These are phyloP conservation scores for Symbiodinium pilosum DNA, from an alignment of 73 alveolate genomes.

Conservation along the genomic window DNA sequence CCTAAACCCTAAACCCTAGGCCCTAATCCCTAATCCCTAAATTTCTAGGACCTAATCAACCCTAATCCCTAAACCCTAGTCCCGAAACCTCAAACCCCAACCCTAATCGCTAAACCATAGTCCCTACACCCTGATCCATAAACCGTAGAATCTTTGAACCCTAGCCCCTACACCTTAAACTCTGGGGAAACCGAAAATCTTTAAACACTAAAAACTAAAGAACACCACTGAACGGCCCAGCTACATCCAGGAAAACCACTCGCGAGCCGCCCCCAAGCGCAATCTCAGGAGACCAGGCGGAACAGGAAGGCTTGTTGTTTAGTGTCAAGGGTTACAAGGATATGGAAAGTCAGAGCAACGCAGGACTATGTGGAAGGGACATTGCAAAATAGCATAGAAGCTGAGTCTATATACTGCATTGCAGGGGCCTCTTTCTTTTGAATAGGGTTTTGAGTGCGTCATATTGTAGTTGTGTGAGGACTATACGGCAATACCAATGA, in stretches of 20 bases:
- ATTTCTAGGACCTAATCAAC: too few relatives aligned
- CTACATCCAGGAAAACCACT: constrained; percentile 97
- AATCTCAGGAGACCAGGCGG: constrained; percentile 95
- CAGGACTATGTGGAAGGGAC: too few relatives aligned
- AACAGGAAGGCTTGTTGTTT: not conserved
- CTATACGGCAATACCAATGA: too few relatives aligned
- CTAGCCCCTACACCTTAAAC: not conserved
- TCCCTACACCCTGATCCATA: not conserved
- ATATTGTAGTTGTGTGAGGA: too few relatives aligned
- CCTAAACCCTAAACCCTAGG: too few relatives aligned
- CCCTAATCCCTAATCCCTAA: too few relatives aligned
- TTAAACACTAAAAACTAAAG: not conserved
- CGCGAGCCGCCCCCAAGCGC: constrained; percentile 97
- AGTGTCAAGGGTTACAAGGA: not conserved
- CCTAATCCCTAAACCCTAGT: not conserved
- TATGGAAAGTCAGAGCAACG: too few relatives aligned
- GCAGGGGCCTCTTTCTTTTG: not conserved
- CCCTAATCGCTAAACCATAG: not conserved
- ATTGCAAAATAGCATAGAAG: too few relatives aligned
- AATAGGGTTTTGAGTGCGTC: not conserved
- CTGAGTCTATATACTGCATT: too few relatives aligned
- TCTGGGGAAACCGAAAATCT: not conserved
- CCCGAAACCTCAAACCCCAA: not conserved
- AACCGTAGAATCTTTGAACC: too few relatives aligned
- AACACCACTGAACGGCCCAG: constrained; percentile 34